These are phyloP conservation scores for Solanum ossicruentum DNA, from an alignment of 257 asterid genomes.

Conservation along the genomic window DNA sequence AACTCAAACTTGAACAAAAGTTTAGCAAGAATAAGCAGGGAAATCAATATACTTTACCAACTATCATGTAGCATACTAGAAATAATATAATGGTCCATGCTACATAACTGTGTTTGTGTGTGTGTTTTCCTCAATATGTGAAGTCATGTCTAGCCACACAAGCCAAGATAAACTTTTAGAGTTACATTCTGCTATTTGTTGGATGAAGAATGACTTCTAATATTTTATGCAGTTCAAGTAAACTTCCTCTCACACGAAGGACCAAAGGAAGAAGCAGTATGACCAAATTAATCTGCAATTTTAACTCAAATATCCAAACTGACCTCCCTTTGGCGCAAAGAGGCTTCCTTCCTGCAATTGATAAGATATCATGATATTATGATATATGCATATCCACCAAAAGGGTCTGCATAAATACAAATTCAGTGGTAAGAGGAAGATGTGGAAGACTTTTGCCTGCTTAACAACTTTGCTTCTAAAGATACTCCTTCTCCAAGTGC, in stretches of 20 bases:
- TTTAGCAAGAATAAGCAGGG: neutral
- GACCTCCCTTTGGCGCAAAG: slow-evolving; percentile 95
- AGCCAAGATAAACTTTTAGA: neutral
- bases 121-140: neutral
- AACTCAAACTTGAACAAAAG: neutral
- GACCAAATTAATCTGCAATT: slow-evolving; percentile 7
- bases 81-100: neutral
- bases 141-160: neutral
- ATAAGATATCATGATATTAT: neutral
- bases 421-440: slow-evolving; percentile 8
- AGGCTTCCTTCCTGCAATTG: slow-evolving; percentile 83
- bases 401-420: slow-evolving; percentile 3
- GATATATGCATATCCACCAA: neutral
- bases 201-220: neutral
- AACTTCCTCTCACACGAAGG: neutral
- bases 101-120: neutral
- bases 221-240: neutral
- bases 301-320: neutral
- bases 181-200: neutral
- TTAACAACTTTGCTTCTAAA: slow-evolving; percentile 84
- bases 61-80: neutral
- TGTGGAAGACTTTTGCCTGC: slow-evolving; percentile 47
- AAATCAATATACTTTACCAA: neutral
- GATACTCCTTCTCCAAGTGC: slow-evolving; percentile 95
- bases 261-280: neutral